Evolutionary conservation across 331 rosid genomes (phyloP).

Genomic region (Saraca asoca): DNA sequence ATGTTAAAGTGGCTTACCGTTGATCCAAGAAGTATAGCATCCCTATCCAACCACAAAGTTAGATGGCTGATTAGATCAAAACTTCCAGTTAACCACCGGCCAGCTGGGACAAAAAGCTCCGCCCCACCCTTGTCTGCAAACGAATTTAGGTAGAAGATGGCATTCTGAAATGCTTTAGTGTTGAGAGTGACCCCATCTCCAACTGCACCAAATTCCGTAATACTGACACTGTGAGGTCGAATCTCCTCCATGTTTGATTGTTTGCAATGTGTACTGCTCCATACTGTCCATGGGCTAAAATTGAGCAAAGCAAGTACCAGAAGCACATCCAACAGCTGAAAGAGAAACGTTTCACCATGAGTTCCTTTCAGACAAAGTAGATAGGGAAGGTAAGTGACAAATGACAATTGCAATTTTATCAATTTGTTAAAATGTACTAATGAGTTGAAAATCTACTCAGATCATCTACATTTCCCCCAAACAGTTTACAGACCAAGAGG

Average conservation of each 20-base stretch:
- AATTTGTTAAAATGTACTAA: slow-evolving; percentile 7
- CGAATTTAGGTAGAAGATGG: slow-evolving; percentile 71
- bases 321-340: slow-evolving; percentile 61
- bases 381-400: background rate
- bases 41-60: slow-evolving; percentile 62
- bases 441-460: slow-evolving; percentile 23
- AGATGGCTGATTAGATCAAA: slow-evolving; percentile 82
- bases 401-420: slow-evolving; percentile 13
- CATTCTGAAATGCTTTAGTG: slow-evolving; percentile 78
- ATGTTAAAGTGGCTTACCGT: slow-evolving; percentile 39
- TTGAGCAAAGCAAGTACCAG: slow-evolving; percentile 56
- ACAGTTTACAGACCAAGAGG: slow-evolving; percentile 23
- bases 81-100: slow-evolving; percentile 79
- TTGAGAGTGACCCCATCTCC: slow-evolving; percentile 78
- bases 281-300: slow-evolving; percentile 53
- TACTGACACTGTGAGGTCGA: slow-evolving; percentile 73
- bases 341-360: slow-evolving; percentile 26
- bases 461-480: slow-evolving; percentile 26
- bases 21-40: slow-evolving; percentile 72
- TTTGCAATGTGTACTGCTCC: slow-evolving; percentile 56
- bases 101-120: slow-evolving; percentile 72
- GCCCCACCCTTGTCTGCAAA: slow-evolving; percentile 79
- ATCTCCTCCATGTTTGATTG: slow-evolving; percentile 39
- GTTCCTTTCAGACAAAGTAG: background rate
- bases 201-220: slow-evolving; percentile 73